Evolutionary conservation across 2,329 filamentous ascomycete species (phyloP).

Genomic region (Trichoderma sp.): DNA sequence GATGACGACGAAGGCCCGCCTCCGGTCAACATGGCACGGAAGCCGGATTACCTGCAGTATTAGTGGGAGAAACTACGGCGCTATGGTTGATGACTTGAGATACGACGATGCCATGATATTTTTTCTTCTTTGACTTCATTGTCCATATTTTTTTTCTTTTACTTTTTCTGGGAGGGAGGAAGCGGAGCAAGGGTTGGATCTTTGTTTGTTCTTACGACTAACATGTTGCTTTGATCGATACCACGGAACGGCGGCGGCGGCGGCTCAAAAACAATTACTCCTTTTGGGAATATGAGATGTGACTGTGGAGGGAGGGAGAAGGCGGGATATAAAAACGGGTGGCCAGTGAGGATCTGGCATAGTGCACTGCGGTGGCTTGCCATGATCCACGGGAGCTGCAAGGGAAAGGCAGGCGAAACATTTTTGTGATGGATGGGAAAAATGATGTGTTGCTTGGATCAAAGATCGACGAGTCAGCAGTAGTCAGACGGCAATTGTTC

Average conservation of each 20-base stretch:
- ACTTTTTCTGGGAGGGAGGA: neutral
- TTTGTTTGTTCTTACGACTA: neutral
- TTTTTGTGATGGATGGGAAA: neutral
- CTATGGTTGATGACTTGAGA: neutral
- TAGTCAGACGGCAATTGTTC: neutral
- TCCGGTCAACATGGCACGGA: constrained; percentile 79
- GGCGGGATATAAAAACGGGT: neutral
- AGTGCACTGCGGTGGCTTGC: neutral
- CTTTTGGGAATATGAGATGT: neutral
- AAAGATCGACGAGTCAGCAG: neutral
- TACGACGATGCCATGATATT: neutral
- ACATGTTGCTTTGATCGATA: constrained; percentile 11
- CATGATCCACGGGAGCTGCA: neutral
- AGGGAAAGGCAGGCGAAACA: neutral
- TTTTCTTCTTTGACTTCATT: neutral
- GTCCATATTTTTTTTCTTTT: neutral
- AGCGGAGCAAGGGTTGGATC: neutral
- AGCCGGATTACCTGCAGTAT: constrained; percentile 65
- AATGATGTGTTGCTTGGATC: neutral
- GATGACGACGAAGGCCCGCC: constrained; percentile 79
- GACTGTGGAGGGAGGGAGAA: neutral
- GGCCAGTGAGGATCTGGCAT: neutral
- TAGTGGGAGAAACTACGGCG: neutral
- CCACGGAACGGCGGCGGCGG: neutral
- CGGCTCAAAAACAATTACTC: neutral